phyloP scores from a whole-genome alignment of 2,329 filamentous ascomycete species.

The Aspergillus arachidicola region DNA sequence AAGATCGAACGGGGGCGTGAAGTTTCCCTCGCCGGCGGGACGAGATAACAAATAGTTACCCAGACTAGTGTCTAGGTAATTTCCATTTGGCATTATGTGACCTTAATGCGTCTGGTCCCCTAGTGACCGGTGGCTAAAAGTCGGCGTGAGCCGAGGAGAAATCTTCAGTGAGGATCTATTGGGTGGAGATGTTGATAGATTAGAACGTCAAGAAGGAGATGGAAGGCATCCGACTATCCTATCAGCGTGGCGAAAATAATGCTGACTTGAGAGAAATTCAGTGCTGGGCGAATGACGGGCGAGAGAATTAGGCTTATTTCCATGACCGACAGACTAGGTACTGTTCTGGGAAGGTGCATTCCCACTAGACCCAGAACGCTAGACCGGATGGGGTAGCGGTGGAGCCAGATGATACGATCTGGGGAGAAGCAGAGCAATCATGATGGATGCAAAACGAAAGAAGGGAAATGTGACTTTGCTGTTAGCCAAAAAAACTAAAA shows the following conservation, averaged over 20 bases:
- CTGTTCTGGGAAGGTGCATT: slow-evolving; percentile 25
- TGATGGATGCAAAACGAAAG: slow-evolving; percentile 9
- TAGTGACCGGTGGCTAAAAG: neutral
- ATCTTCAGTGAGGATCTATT: neutral
- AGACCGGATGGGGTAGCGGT: slow-evolving; percentile 30
- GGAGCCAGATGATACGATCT: slow-evolving; percentile 33
- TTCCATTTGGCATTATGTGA: neutral
- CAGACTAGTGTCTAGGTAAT: slow-evolving; percentile 6
- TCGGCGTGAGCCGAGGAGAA: slow-evolving; percentile 1
- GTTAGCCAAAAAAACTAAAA: neutral
- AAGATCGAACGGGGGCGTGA: slow-evolving; percentile 17
- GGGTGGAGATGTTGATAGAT: slow-evolving; percentile 10
- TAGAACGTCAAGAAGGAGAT: slow-evolving; percentile 3
- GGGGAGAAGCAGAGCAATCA: slow-evolving; percentile 24
- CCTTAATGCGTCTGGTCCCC: neutral
- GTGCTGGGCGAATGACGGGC: slow-evolving; percentile 25
- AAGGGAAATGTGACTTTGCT: slow-evolving; percentile 1
- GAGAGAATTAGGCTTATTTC: slow-evolving; percentile 31
- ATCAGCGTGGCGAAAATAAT: slow-evolving; percentile 16
- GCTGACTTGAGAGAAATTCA: slow-evolving; percentile 19
- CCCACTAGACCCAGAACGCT: slow-evolving; percentile 24
- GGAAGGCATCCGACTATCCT: slow-evolving; percentile 14
- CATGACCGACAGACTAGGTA: slow-evolving; percentile 17
- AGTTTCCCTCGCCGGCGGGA: slow-evolving; percentile 9
- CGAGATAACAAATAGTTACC: slow-evolving; percentile 22